Conservation (phyloP, 441 rosid genomes). For the Omphalea diandra region DNA sequence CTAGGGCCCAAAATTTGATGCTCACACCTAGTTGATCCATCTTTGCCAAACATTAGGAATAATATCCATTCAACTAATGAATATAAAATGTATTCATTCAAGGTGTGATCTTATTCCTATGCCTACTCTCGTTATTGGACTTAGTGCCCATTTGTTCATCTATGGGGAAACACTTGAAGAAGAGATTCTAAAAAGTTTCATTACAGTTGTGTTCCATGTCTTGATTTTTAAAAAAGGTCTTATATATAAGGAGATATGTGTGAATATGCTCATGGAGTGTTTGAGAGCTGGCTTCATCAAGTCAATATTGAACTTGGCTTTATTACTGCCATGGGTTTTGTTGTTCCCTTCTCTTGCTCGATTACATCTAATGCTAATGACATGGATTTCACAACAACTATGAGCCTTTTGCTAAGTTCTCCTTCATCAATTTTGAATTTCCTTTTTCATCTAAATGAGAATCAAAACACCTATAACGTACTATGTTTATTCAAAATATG, state of each 20-base stretch:
- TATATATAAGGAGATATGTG: conserved; percentile 67
- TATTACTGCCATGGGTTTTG: conserved; percentile 53
- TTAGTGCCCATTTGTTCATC: conserved; percentile 84
- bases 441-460: too few species aligned
- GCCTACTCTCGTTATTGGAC: conserved; percentile 91
- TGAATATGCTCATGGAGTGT: conserved; percentile 84
- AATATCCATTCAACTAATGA: conserved; percentile 68
- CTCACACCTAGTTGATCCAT: conserved; percentile 66
- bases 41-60: conserved; percentile 56
- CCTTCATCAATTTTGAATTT: too few species aligned
- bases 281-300: conserved; percentile 89
- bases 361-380: conserved; percentile 42
- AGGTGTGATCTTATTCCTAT: conserved; percentile 75
- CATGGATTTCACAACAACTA: conserved; percentile 58
- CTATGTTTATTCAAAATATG: too few species aligned
- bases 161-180: conserved; percentile 80
- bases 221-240: conserved; percentile 68
- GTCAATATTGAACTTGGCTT: too few species aligned
- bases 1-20: too few species aligned
- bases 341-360: conserved; percentile 40
- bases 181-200: conserved; percentile 80
- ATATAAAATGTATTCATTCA: conserved; percentile 75
- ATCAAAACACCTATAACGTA: too few species aligned
- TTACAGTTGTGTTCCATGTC: conserved; percentile 74
- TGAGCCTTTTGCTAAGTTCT: conserved; percentile 49